A percentile compares a stretch with the other conserved stretches of the same genome.
Evolutionary conservation across 176 grass and related monocot genomes (phyloP).

Genomic region (Elymus sibiricus): DNA sequence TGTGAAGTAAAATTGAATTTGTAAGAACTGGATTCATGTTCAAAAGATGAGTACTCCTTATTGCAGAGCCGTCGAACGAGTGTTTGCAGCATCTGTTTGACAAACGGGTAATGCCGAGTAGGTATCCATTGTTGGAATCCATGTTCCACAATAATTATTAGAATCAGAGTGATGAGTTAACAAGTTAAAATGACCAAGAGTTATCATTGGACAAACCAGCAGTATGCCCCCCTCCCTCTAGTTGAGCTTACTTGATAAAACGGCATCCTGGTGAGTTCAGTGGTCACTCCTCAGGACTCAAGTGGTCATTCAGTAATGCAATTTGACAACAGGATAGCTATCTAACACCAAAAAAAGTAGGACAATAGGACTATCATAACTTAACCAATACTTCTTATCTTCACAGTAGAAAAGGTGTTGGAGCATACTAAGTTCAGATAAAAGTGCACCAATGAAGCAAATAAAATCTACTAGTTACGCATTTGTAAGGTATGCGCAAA

Average conservation of each 20-base stretch:
- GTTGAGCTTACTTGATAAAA: neutral
- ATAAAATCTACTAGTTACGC: no score
- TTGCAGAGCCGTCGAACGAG: neutral
- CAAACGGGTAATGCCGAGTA: neutral
- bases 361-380: no score
- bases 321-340: neutral
- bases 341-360: neutral
- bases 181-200: neutral
- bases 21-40: neutral
- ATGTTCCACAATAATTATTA: neutral
- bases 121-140: neutral
- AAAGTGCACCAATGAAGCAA: no score
- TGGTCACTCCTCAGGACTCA: neutral
- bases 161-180: neutral
- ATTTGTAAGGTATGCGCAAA: no score
- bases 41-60: neutral
- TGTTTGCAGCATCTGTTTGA: neutral
- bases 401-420: no score
- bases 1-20: constrained; percentile 30
- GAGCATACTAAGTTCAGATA: no score
- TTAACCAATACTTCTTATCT: no score
- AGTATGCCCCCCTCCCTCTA: no score
- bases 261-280: neutral
- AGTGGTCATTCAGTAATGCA: neutral
- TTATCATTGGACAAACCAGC: neutral